Conservation (phyloP, 1,284 basidiomycete species). For the Melampsora larici-populina region DNA sequence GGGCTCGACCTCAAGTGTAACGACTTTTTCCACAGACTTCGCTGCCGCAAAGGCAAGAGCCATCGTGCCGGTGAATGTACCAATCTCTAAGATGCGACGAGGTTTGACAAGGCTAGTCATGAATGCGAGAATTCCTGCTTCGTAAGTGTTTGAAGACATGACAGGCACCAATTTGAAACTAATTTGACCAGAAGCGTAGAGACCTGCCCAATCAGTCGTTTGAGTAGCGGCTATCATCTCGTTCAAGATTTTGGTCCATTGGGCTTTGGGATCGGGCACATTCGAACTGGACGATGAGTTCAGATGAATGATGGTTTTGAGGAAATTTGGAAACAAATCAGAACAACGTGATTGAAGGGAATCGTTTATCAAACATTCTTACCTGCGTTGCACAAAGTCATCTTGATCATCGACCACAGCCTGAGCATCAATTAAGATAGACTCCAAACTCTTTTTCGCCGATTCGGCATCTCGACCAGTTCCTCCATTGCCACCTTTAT, state of each 20-base stretch:
- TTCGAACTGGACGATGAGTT: too few species aligned
- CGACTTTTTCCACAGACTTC: neutral
- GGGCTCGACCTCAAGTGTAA: neutral
- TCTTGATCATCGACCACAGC: too few species aligned
- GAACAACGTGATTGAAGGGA: too few species aligned
- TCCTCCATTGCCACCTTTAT: too few species aligned
- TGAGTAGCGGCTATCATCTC: neutral
- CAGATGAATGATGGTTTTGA: too few species aligned
- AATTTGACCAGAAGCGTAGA: neutral
- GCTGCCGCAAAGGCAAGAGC: neutral
- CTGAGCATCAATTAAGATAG: too few species aligned
- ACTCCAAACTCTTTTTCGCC: too few species aligned
- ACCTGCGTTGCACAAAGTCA: too few species aligned
- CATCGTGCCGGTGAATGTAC: neutral
- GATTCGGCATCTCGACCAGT: too few species aligned
- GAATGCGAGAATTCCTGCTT: neutral
- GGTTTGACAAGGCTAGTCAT: neutral
- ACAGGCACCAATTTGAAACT: neutral
- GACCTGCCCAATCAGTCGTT: neutral
- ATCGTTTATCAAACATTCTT: too few species aligned
- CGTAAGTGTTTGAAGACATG: neutral
- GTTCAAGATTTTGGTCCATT: neutral
- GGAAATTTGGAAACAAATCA: too few species aligned
- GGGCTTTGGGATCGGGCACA: too few species aligned
- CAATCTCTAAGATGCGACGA: neutral